These are phyloP conservation scores for Colletotrichum tropicale DNA, from an alignment of 2,329 filamentous ascomycete genomes.

Conservation along the genomic window DNA sequence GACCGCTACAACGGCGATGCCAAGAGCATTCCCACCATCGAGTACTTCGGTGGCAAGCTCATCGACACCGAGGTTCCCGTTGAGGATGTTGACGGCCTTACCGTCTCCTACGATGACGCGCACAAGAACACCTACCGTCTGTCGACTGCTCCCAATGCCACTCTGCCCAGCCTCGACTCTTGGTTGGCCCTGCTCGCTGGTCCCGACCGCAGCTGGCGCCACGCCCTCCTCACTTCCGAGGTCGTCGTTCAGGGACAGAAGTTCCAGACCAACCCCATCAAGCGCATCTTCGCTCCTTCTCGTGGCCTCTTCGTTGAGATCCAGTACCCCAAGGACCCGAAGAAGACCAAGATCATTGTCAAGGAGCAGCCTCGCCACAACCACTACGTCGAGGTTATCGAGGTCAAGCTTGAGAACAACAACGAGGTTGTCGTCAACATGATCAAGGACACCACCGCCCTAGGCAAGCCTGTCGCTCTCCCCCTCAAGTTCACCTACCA, in stretches of 20 bases:
- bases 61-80: constrained; percentile 73
- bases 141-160: constrained; percentile 73
- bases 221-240: constrained; percentile 92
- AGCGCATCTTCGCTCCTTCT: constrained; percentile 85
- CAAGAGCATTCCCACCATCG: constrained; percentile 78
- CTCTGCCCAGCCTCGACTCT: constrained; percentile 78
- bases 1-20: constrained; percentile 82
- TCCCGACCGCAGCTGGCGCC: constrained; percentile 85
- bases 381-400: constrained; percentile 86
- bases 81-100: constrained; percentile 81
- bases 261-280: constrained; percentile 96
- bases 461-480: constrained; percentile 81
- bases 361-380: constrained; percentile 87
- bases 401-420: constrained; percentile 76
- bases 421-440: constrained; percentile 87
- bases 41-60: constrained; percentile 94
- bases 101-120: constrained; percentile 78
- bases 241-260: constrained; percentile 94
- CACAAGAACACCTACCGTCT: constrained; percentile 85
- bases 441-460: constrained; percentile 90
- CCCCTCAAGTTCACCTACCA: constrained; percentile 91
- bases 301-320: constrained; percentile 92
- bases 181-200: constrained; percentile 93
- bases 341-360: constrained; percentile 84
- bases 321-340: constrained; percentile 76